Evolutionary conservation across 1,139 yeast species (phyloP), one percentile per base, ranked within the genome.

Genomic region (Spencermartinsiella ligniputridi): DNA sequence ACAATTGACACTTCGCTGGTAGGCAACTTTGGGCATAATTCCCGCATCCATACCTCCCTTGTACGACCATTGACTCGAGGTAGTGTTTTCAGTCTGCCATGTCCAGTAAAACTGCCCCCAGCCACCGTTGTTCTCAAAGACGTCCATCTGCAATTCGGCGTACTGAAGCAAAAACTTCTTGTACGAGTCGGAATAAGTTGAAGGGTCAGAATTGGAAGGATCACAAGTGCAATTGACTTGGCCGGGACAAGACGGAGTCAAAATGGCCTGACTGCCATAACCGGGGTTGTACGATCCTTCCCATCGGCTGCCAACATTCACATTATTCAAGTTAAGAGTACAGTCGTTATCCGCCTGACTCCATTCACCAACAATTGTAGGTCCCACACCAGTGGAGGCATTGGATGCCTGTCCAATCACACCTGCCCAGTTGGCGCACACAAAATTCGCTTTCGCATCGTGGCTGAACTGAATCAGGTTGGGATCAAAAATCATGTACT

Each of bases 261-360:
- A 44, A 1, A 63, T 57, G 2, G 62, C 42, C 4, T 45, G 51
- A 12, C 45, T 42, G 17, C 48, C 51, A 40, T 39, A 50, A 6
- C 55, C 57, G 9, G 60, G 60, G 38, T 53, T 47, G 42, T 49
- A 61, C 12, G 52, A 52, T 20, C 89, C 94, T 39, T 84, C 87
- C 72, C 79, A 87, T 57, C 96, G 76, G 16, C 95, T 80, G 41
- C 96, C 95, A 46, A 80, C 73, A n/a, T 87, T 87, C 27, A 85
- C 95, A 60, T 95, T 95, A 60, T 89, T 89, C 47, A 89, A 67
- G 89, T 94, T 87, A 49, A 70, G 70, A 15, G 94, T 81, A 70
- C 97, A 89, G 67, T 89, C 97, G n/a, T 94, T 88, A 57, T 88
- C 76, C 2, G 96, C 96, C 37, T 89, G 96, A 35, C 89, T 75